Conservation (phyloP, 1,284 basidiomycete genomes). For the Albatrellus sp. region DNA sequence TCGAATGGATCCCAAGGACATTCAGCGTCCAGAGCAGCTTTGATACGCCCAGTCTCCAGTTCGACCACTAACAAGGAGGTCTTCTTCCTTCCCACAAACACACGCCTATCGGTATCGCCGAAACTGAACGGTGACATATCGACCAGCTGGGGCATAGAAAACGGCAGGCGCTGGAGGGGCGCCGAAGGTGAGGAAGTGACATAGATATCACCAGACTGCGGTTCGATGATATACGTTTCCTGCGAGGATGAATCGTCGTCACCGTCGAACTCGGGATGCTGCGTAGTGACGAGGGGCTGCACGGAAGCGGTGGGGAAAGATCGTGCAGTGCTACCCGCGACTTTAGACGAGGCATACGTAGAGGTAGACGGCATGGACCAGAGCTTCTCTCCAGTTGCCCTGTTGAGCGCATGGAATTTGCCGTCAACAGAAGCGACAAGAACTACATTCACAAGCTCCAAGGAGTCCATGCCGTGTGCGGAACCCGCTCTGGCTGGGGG, state of each 20-base stretch:
- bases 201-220: constrained; percentile 83
- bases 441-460: constrained; percentile 64
- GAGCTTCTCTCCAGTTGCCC: constrained; percentile 61
- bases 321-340: constrained; percentile 5
- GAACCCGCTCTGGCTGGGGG: not conserved
- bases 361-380: constrained; percentile 71
- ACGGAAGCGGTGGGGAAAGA: constrained; percentile 37
- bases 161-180: constrained; percentile 70
- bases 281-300: constrained; percentile 59
- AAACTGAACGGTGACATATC: constrained; percentile 80
- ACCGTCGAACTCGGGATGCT: constrained; percentile 46
- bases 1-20: constrained; percentile 66
- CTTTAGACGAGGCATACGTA: constrained; percentile 10
- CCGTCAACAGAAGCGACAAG: constrained; percentile 86
- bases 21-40: constrained; percentile 64
- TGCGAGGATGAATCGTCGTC: constrained; percentile 42
- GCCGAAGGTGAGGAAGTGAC: constrained; percentile 54
- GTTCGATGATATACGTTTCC: constrained; percentile 85
- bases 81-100: constrained; percentile 81
- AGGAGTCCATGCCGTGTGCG: constrained; percentile 20
- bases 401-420: constrained; percentile 76
- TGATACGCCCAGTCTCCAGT: constrained; percentile 72
- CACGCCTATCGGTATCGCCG: constrained; percentile 48
- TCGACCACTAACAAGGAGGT: constrained; percentile 73
- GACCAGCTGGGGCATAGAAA: constrained; percentile 79